These are phyloP conservation scores for Daldinia childiae DNA, from an alignment of 495 filamentous ascomycete species.

Conservation along the genomic window DNA sequence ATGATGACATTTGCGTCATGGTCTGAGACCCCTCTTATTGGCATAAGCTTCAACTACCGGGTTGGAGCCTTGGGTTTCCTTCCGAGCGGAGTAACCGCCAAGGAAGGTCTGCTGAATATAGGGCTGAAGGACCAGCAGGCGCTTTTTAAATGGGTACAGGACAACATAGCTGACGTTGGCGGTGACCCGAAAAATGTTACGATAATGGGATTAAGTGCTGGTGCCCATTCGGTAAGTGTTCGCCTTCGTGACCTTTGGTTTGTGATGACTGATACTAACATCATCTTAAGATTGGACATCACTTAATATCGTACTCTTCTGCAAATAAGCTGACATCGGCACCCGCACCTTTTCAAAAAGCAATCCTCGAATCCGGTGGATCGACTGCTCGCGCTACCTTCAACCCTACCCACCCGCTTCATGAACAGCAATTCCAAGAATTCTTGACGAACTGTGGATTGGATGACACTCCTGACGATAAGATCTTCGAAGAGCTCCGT, in stretches of 20 bases:
- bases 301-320: conserved; percentile 63
- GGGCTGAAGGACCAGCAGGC: conserved; percentile 75
- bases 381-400: conserved; percentile 69
- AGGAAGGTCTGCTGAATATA: conserved; percentile 68
- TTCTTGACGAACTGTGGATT: conserved; percentile 62
- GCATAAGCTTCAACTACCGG: conserved; percentile 75
- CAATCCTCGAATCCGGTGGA: conserved; percentile 71
- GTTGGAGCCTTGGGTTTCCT: conserved; percentile 75
- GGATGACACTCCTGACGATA: conserved; percentile 49
- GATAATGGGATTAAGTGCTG: conserved; percentile 72
- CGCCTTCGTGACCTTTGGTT: neutral
- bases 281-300: conserved; percentile 66
- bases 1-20: conserved; percentile 65
- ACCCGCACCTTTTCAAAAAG: conserved; percentile 65
- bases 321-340: conserved; percentile 39
- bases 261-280: conserved; percentile 14
- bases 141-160: conserved; percentile 70
- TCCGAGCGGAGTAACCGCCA: conserved; percentile 60
- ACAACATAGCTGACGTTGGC: conserved; percentile 68
- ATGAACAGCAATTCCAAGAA: conserved; percentile 67
- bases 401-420: conserved; percentile 63
- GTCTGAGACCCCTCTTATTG: conserved; percentile 62
- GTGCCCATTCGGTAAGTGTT: conserved; percentile 67
- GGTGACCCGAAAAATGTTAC: conserved; percentile 72
- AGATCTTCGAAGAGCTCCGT: conserved; percentile 63